Conservation (phyloP, 352 stramenopile genomes). For the Pythium oligandrum region DNA sequence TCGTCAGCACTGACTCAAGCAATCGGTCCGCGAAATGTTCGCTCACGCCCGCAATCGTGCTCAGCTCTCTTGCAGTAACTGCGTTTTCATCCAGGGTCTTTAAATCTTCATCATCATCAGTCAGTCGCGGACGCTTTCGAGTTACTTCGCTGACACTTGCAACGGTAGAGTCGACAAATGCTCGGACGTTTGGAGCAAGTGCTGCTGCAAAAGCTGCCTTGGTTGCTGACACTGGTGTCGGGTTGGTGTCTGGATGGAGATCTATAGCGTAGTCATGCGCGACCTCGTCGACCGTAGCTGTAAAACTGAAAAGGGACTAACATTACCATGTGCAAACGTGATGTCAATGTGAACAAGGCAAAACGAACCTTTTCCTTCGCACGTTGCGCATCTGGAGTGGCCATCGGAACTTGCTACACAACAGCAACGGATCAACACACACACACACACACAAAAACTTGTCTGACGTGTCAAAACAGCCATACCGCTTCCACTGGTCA, state of each 20-base stretch:
- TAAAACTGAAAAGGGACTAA: slow-evolving; percentile 9
- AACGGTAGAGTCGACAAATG: slow-evolving; percentile 12
- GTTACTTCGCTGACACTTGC: slow-evolving; percentile 8
- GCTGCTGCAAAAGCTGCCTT: slow-evolving; percentile 14
- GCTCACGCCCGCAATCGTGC: slow-evolving; percentile 8
- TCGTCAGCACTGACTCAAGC: slow-evolving; percentile 18
- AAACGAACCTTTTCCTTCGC: slow-evolving; percentile 35
- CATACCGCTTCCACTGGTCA: slow-evolving; percentile 25
- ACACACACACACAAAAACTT: not conserved
- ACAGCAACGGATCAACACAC: no score
- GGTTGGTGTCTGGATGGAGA: not conserved
- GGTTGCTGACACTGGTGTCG: not conserved
- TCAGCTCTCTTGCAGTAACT: slow-evolving; percentile 5
- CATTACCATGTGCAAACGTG: not conserved
- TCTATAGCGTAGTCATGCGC: slow-evolving; percentile 12
- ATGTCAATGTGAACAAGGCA: not conserved
- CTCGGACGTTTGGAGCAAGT: slow-evolving; percentile 14
- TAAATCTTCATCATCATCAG: no score
- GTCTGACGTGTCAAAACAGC: not conserved
- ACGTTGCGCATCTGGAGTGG: slow-evolving; percentile 59
- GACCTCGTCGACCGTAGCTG: slow-evolving; percentile 10
- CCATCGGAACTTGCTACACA: slow-evolving; percentile 72
- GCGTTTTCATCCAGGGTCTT: slow-evolving; percentile 1
- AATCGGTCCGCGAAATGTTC: slow-evolving; percentile 17
- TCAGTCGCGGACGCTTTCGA: slow-evolving; percentile 6